Percentiles rank a stretch among this genome's conserved stretches.
These are phyloP conservation scores for Debaryomyces robertsiae DNA, from an alignment of 1,139 yeast species.

Conservation along the genomic window DNA sequence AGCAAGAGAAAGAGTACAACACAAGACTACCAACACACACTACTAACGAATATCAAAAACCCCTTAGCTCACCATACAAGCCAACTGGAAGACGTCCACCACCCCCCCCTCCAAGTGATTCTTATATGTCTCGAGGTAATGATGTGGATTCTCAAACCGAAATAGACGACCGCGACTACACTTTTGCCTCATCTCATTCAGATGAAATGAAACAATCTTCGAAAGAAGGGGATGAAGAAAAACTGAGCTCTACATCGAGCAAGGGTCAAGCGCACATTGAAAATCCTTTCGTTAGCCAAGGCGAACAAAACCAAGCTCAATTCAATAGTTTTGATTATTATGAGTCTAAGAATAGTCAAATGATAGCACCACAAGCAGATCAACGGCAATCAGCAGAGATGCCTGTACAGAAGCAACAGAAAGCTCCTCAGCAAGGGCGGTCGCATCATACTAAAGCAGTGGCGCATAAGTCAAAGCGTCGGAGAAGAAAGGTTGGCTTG, in stretches of 20 bases:
- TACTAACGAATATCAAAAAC: constrained; percentile 35
- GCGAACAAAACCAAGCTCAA: constrained; percentile 13
- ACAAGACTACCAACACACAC: constrained; percentile 40
- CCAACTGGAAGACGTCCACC: constrained; percentile 30
- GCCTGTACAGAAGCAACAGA: neutral
- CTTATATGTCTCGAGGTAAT: constrained; percentile 6
- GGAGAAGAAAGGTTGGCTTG: constrained; percentile 77
- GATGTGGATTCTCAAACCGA: constrained; percentile 8
- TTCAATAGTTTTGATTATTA: constrained; percentile 38
- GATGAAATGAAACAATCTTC: constrained; percentile 16
- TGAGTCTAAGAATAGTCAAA: constrained; percentile 16
- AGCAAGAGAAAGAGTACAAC: constrained; percentile 25
- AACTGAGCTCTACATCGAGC: constrained; percentile 7
- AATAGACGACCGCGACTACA: constrained; percentile 22
- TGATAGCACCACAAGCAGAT: neutral
- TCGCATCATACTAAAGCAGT: constrained; percentile 10
- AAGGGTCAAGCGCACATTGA: constrained; percentile 6
- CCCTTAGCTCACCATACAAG: constrained; percentile 33
- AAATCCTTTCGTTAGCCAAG: constrained; percentile 21
- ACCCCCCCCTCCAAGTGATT: constrained; percentile 15
- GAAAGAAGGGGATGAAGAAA: constrained; percentile 3
- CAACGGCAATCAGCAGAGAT: neutral
- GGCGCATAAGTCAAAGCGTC: constrained; percentile 34
- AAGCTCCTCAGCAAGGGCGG: neutral
- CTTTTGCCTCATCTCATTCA: constrained; percentile 24